Base-by-base conservation (phyloP, 768 basidiomycete species). In the Cubamyces sp. region DNA sequence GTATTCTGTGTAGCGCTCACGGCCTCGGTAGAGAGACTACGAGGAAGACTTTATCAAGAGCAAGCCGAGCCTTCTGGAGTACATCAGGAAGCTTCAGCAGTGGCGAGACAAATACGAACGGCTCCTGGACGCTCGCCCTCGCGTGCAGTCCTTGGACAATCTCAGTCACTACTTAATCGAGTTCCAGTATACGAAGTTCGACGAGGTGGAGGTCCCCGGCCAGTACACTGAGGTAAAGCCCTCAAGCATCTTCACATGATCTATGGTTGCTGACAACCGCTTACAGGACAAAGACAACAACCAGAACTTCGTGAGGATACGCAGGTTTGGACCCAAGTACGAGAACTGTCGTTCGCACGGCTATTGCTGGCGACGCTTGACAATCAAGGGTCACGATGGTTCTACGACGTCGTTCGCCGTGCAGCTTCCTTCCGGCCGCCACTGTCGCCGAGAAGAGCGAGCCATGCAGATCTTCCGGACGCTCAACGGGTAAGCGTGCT, bases 191-290 rank as follows among this genome's bases (percentile, higher is more conserved):
- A 88, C 87, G 70, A 97, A 95, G 73, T 94, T 96, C 52, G 97
- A 98, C 65, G 96, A 99, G 65, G 92, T 99, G 41, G 96, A 99
- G 71, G 86, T 99, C 52, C 96, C 96, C n/a, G 97, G 97, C 7
- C 97, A 99, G 74, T 99, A 99, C 73, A 91, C 94, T 0, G 93
- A 98, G 84, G 95, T 92, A 57, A 69, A 78, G 18, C 12, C 1
- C 61, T 1, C 19, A 54, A 1, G 16, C 18, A 12, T 37, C 16
- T 25, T 40, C n/a, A 28, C 15, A 41, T 16, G 50, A n/a, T 46
- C 26, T 30, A 34, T 49, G 40, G n/a, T 26, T 34, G 37, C 48
- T 57, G 28, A 54, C 54, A 57, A 61, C 26, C 11, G 30, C 43
- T 7, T 12, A 15, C 69, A 97, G 95, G 95, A 98, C 71, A 94